Conservation (phyloP, 805 yeast species). For the Hanseniaspora valbyensis region DNA sequence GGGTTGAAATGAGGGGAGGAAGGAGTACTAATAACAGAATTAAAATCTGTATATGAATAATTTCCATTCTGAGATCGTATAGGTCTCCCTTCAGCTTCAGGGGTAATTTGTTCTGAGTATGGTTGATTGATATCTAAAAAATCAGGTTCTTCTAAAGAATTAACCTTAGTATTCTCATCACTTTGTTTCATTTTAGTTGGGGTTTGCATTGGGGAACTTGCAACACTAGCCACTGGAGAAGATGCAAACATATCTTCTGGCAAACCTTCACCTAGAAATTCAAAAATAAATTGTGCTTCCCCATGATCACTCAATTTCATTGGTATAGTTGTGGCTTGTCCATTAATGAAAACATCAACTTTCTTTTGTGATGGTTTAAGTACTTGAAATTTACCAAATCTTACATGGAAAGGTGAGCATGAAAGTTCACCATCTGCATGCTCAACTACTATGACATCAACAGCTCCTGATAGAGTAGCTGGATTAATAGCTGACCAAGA, state of each 20-base stretch:
- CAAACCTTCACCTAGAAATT: constrained; percentile 46
- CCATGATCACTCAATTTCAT: constrained; percentile 98
- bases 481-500: constrained; percentile 97
- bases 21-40: constrained; percentile 8
- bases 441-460: constrained; percentile 89
- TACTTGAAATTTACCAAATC: constrained; percentile 90
- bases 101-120: constrained; percentile 7
- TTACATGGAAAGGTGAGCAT: constrained; percentile 92
- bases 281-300: constrained; percentile 94
- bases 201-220: constrained; percentile 45
- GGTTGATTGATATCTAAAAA: constrained; percentile 25
- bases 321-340: constrained; percentile 65
- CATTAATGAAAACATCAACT: constrained; percentile 81
- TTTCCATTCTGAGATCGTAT: too few relatives aligned
- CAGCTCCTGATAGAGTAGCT: constrained; percentile 91
- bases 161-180: constrained; percentile 5
- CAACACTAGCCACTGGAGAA: constrained; percentile 69
- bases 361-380: constrained; percentile 91
- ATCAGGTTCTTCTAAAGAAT: constrained; percentile 27
- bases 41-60: constrained; percentile 8
- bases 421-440: constrained; percentile 66
- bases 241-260: constrained; percentile 64
- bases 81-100: too few relatives aligned
- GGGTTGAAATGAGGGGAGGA: constrained; percentile 25
- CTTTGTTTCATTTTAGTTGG: constrained; percentile 9